Percentiles rank a stretch among this genome's conserved stretches.
These are phyloP conservation scores for Hanseniaspora jakobsenii DNA, from an alignment of 805 yeast species.

Conservation along the genomic window DNA sequence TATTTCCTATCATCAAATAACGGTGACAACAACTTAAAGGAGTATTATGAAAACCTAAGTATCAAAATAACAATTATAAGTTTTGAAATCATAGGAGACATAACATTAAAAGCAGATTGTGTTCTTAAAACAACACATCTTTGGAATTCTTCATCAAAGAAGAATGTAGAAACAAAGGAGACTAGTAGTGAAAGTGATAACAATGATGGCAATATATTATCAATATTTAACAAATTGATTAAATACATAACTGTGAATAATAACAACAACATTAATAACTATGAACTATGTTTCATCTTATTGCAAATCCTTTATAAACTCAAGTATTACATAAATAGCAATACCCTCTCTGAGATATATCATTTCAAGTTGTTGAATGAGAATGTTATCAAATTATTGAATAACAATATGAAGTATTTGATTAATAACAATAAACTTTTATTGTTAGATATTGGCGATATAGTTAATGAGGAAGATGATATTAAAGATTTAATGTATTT, in stretches of 20 bases:
- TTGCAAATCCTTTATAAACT: conserved; percentile 83
- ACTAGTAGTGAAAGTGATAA: too few relatives aligned
- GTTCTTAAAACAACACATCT: conserved; percentile 69
- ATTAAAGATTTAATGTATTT: background rate
- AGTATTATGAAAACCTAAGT: conserved; percentile 23
- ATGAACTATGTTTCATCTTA: conserved; percentile 49
- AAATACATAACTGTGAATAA: conserved; percentile 8
- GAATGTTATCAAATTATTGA: conserved; percentile 74
- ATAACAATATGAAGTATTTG: conserved; percentile 38
- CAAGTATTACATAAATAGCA: conserved; percentile 72
- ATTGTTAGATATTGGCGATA: conserved; percentile 1
- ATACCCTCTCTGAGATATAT: conserved; percentile 47
- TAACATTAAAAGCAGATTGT: conserved; percentile 9
- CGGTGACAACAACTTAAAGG: conserved; percentile 33
- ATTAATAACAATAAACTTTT: conserved; percentile 30
- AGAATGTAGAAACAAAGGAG: too few relatives aligned
- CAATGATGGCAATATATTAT: conserved; percentile 8
- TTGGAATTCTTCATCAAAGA: too few relatives aligned
- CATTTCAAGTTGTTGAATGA: conserved; percentile 67
- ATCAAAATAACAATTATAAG: conserved; percentile 11
- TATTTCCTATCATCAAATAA: too few relatives aligned
- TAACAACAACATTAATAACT: conserved; percentile 4
- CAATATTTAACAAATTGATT: conserved; percentile 9
- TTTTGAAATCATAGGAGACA: conserved; percentile 9
- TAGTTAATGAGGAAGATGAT: background rate